Evolutionary conservation across 441 rosid species (phyloP).

Genomic region (Mallotus repandus): DNA sequence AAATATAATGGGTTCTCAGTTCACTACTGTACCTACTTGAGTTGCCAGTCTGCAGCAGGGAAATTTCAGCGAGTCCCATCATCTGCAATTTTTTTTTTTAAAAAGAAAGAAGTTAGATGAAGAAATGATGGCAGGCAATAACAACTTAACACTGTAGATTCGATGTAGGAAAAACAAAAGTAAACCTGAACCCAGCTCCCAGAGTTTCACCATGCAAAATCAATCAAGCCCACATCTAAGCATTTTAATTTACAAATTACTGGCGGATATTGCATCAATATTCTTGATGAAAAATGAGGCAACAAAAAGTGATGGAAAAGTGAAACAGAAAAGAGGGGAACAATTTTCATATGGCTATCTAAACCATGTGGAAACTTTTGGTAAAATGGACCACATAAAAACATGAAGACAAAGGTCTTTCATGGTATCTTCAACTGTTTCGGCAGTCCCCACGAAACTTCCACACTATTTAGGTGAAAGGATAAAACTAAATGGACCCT

Average conservation of each 20-base stretch:
- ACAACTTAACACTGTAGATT: too few species aligned
- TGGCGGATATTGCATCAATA: background rate
- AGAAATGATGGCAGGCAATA: background rate
- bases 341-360: conserved; percentile 3
- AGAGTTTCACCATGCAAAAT: background rate
- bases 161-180: background rate
- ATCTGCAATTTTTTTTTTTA: too few species aligned
- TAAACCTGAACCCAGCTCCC: background rate
- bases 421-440: conserved; percentile 27
- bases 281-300: background rate
- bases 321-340: background rate
- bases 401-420: conserved; percentile 21
- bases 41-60: background rate
- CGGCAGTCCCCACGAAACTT: conserved; percentile 40
- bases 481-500: conserved; percentile 36
- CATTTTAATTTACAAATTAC: background rate
- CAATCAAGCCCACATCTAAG: background rate
- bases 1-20: too few species aligned
- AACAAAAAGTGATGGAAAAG: background rate
- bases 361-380: conserved; percentile 20
- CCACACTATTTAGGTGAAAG: conserved; percentile 32
- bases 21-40: too few species aligned
- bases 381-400: conserved; percentile 32
- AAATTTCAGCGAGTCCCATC: background rate
- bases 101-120: too few species aligned